Evolutionary conservation across 78 protist species (phyloP), one percentile per base, ranked within the genome.

Genomic region (Emiliania huxleyi): DNA sequence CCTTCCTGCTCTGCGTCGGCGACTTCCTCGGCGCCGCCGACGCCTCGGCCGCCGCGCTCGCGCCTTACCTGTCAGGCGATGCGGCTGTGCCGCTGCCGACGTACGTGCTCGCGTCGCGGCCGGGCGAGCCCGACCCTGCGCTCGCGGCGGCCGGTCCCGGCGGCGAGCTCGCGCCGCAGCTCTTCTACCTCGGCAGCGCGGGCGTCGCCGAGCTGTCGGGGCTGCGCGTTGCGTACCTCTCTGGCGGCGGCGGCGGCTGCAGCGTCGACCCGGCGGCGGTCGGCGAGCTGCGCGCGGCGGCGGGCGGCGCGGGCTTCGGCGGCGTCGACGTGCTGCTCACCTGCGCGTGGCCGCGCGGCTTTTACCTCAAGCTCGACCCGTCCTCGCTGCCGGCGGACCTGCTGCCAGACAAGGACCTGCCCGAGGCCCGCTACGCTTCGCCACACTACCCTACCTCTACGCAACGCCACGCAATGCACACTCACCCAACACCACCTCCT

Each of bases 281-380:
- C 15, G 87, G 33, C 49, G 43, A 5, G 21, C 29, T 40, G 85
- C 33, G 44, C 29, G 35, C 48, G 87, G 2, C n/a, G n/a, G 33
- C 29, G 48, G 35, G 6, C 3, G 3, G 2, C 3, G 35, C 29
- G 29, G 33, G 48, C 42, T 81, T 26, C 89, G 33, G 6, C 42
- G 89, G 89, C 37, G 37, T 25, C 89, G 89, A 81, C 37, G 25
- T 81, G 55, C 35, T 81, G 35, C 89, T 81, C 42, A 81, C 42
- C 21, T 0, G 23, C 89, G 42, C 0, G 5, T 81, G 89, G 89
- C 89, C 89, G 55, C 89, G 89, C 56, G 89, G 89, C 56, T 5
- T 44, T 19, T 81, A 1, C 89, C 48, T 23, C 40, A 0, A 29
- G 4, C 35, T 81, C 6, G 43, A 2, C 38, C 56, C 1, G 19